Evolutionary conservation across 163 green algal genomes (phyloP).

Genomic region (Chloroidium sp.): DNA sequence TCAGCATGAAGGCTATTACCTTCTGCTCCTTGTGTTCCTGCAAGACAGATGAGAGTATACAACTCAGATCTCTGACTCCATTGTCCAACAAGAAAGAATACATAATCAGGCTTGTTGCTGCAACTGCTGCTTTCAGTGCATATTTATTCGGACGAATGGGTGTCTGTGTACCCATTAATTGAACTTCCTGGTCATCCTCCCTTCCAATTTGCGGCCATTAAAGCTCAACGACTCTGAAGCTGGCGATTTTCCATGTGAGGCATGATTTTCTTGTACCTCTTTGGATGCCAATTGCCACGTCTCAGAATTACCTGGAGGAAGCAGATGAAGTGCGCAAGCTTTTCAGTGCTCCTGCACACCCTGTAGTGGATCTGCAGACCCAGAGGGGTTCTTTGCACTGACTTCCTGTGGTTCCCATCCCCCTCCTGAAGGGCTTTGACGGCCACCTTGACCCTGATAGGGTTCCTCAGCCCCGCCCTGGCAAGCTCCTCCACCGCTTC

Average conservation of each 20-base stretch:
- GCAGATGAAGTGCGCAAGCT: conserved; percentile 30
- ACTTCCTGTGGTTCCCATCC: conserved; percentile 2
- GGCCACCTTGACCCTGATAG: conserved; percentile 66
- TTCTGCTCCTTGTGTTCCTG: conserved; percentile 52
- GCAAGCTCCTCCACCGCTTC: conserved; percentile 75
- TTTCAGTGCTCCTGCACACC: conserved; percentile 41
- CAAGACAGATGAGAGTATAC: conserved; percentile 11
- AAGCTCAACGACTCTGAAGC: too few species aligned
- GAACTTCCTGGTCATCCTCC: too few species aligned
- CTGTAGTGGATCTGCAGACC: conserved; percentile 39
- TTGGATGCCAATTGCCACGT: too few species aligned
- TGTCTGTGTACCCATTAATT: too few species aligned
- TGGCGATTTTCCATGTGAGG: too few species aligned
- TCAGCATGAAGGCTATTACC: conserved; percentile 94
- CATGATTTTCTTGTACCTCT: too few species aligned
- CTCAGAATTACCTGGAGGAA: too few species aligned
- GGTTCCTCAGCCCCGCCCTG: conserved; percentile 85
- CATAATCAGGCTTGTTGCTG: too few species aligned
- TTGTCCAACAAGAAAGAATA: too few species aligned
- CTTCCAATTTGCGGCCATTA: too few species aligned
- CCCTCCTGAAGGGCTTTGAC: conserved; percentile 15
- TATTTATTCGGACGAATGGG: background rate
- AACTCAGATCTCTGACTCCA: too few species aligned
- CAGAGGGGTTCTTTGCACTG: too few species aligned
- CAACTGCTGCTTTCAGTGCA: background rate